Evolutionary conservation across 1,284 basidiomycete species (phyloP), one percentile per base, ranked within the genome.

Genomic region (Salmacisia buchloeana): DNA sequence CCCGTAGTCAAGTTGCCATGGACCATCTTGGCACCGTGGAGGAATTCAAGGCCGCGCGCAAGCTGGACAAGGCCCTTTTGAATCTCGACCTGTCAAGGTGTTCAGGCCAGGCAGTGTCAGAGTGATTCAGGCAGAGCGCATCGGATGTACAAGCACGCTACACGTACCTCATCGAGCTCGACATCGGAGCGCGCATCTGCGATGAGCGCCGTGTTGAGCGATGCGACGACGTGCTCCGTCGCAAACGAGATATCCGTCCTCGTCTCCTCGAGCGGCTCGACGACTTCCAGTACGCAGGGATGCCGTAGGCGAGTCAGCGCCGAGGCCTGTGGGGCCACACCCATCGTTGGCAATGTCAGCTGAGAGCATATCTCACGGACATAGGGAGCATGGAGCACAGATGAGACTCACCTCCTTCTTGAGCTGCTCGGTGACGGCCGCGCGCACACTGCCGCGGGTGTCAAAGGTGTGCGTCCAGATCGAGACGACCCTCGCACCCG

Each of bases 261-360:
- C 0, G 92, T 90, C 79, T 98, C 94, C 81, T 97, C 94, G 49
- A 97, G 82, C n/a, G 94, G 94, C 81, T 99, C 94, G 29, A 96
- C 93, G 86, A 97, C 92, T 82, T 98, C 94, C 86, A 99, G 84
- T 62, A 99, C 88, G 69, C 90, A 94, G 2, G 94, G 94, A 82
- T 98, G 96, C 27, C 94, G 85, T 52, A 98, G 82, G 67, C 89
- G 86, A 25, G 91, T 87, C 31, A 97, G 83, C 0, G 92, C 88
- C 59, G 89, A 87, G 3, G 90, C 92, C 92, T 97, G n/a, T n/a
- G n/a, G n/a, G n/a, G n/a, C n/a, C n/a, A n/a, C n/a, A n/a, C n/a
- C n/a, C n/a, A n/a, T n/a, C n/a, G n/a, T n/a, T n/a, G n/a, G n/a
- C n/a, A n/a, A n/a, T n/a, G n/a, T n/a, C n/a, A n/a, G 76, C 9